Base-by-base conservation (phyloP, 164 flowering plant genomes). In the Amborella trichopoda region DNA sequence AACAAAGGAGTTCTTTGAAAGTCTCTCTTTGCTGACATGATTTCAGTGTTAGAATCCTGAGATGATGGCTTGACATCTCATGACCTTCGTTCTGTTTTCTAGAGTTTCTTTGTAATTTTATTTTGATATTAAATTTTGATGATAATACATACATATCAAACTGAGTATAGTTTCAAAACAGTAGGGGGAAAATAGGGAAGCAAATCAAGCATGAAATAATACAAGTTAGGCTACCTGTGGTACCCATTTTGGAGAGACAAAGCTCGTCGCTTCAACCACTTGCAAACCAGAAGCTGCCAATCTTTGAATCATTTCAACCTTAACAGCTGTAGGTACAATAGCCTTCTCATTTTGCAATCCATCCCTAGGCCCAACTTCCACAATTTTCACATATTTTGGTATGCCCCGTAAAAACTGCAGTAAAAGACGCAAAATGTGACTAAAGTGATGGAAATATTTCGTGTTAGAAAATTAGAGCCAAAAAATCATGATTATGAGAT, bases 221-320 rank as follows among this genome's bases (percentile, higher is more conserved):
- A 20, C 13, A 53, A 25, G 33, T 10, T 11, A 22, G 2, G 12
- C 44, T 73, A 91, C 98, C 94, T 93, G 99, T 44, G 99, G 99
- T 48, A 93, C 94, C 99, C 96, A 83, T 73, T 93, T 93, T 40
- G 97, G 99, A n/a, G 97, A 93, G 19, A 93, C 97, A 71, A 93
- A 93, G 68, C 99, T 93, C 42, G 99, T 88, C 14, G 95, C 93
- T 64, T 93, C 99, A 48, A 93, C 73, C 46, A 85, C 97, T 62
- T 76, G 66, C 59, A 93, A 64, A 16, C 99, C 95, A 46, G 80
- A 71, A 61, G 86, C 59, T 33, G 73, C 84, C 20, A 93, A 68
- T 60, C 71, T 79, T 19, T 53, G 70, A 53, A 93, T 93, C 59
- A 93, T 43, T 56, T 88, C 91, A 50, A 93, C 65, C 71, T 93